Percentiles rank a stretch among this genome's conserved stretches.
Evolutionary conservation across 2,329 filamentous ascomycete genomes (phyloP).

Genomic region (Xylariaceae sp.): DNA sequence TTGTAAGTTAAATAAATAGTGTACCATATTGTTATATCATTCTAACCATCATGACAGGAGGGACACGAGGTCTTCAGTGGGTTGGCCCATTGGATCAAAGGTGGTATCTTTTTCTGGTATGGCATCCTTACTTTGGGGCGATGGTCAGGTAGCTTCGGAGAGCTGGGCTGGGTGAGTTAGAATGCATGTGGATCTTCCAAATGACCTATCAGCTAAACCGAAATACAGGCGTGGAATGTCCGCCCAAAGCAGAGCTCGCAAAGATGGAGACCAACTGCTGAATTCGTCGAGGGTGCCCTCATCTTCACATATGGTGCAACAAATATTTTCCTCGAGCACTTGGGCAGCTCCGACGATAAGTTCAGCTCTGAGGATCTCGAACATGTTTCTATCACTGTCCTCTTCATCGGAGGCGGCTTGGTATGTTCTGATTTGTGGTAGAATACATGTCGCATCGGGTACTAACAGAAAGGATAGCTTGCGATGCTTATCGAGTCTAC

Average conservation of each 20-base stretch:
- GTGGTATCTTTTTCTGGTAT: conserved; percentile 93
- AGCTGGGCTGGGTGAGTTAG: conserved; percentile 79
- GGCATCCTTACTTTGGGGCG: conserved; percentile 86
- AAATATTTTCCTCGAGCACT: conserved; percentile 92
- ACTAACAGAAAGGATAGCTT: conserved; percentile 32
- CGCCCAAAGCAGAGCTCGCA: conserved; percentile 65
- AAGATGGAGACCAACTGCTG: conserved; percentile 77
- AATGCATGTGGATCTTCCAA: neutral
- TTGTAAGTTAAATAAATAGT: conserved; percentile 63
- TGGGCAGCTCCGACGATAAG: conserved; percentile 71
- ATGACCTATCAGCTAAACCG: conserved; percentile 25
- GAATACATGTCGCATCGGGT: neutral
- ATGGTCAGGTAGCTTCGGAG: conserved; percentile 88
- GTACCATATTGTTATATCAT: neutral
- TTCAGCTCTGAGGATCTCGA: conserved; percentile 87
- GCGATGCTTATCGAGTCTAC: conserved; percentile 82
- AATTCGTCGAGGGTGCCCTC: conserved; percentile 87
- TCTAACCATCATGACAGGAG: conserved; percentile 56
- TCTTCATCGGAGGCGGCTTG: conserved; percentile 92
- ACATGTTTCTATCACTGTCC: conserved; percentile 88
- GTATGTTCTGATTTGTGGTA: conserved; percentile 55
- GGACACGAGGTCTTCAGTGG: conserved; percentile 77
- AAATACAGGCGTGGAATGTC: conserved; percentile 78
- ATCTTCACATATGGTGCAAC: conserved; percentile 90
- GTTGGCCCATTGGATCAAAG: conserved; percentile 92